These are phyloP conservation scores for Botryotinia convoluta DNA, from an alignment of 2,329 filamentous ascomycete genomes.

Conservation along the genomic window DNA sequence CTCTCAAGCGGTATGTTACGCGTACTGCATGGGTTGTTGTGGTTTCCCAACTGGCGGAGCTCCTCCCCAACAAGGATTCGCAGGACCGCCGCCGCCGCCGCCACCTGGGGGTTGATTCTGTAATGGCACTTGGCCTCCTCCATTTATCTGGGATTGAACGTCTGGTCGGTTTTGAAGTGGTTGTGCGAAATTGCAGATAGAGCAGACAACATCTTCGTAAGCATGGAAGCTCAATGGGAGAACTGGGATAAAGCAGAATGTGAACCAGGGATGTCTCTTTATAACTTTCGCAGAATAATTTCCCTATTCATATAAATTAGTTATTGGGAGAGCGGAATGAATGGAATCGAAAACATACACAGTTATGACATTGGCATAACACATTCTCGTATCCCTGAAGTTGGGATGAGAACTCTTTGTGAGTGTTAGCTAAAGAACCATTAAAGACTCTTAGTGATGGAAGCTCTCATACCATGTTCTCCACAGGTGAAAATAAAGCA, in stretches of 20 bases:
- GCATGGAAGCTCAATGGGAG: conserved; percentile 67
- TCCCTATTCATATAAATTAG: conserved; percentile 40
- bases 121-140: conserved; percentile 33
- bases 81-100: conserved; percentile 4
- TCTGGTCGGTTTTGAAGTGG: conserved; percentile 49
- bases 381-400: conserved; percentile 58
- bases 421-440: conserved; percentile 23
- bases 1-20: conserved; percentile 21
- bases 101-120: conserved; percentile 24
- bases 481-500: conserved; percentile 33
- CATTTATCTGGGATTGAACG: conserved; percentile 32
- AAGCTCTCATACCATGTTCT: conserved; percentile 35
- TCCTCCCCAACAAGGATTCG: conserved; percentile 33
- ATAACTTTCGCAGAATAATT: conserved; percentile 61
- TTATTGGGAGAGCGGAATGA: neutral
- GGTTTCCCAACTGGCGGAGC: conserved; percentile 30
- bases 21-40: conserved; percentile 37
- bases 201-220: conserved; percentile 68
- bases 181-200: conserved; percentile 75
- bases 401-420: conserved; percentile 37
- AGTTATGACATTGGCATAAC: conserved; percentile 63
- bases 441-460: neutral
- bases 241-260: conserved; percentile 74
- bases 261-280: conserved; percentile 71
- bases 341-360: conserved; percentile 38